A percentile compares a stretch with the other conserved stretches of the same genome.
These are phyloP conservation scores for Globisporangium acanthophoron DNA, from an alignment of 352 stramenopile genomes.

Conservation along the genomic window DNA sequence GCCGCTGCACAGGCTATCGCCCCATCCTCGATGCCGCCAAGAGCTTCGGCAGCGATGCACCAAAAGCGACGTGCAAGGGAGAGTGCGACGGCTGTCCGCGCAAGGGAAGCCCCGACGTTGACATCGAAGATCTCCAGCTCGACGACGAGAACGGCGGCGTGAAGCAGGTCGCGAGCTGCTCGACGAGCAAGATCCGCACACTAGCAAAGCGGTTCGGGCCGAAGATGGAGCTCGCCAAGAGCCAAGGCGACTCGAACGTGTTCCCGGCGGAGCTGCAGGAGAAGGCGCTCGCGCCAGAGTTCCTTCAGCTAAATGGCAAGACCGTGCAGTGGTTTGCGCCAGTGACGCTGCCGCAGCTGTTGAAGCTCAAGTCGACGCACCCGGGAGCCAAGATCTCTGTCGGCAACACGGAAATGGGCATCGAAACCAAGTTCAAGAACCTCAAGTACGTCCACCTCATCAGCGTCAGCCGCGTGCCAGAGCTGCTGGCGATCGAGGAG, in stretches of 20 bases:
- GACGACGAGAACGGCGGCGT: constrained; percentile 17
- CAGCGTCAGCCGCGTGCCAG: constrained; percentile 62
- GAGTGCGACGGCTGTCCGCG: constrained; percentile 66
- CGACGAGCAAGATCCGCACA: constrained; percentile 59
- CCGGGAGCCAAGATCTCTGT: constrained; percentile 91
- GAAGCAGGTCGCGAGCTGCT: constrained; percentile 50
- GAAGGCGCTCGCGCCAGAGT: constrained; percentile 41
- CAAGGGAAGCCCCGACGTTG: constrained; percentile 27
- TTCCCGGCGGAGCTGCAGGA: constrained; percentile 66
- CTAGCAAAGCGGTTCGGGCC: constrained; percentile 32
- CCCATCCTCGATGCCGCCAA: constrained; percentile 84
- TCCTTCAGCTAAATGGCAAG: constrained; percentile 62
- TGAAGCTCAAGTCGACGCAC: constrained; percentile 84
- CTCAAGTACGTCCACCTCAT: constrained; percentile 72
- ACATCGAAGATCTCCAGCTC: constrained; percentile 52
- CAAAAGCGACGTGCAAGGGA: constrained; percentile 53
- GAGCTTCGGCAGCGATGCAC: constrained; percentile 72
- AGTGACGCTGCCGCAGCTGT: constrained; percentile 83
- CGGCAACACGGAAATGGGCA: constrained; percentile 96
- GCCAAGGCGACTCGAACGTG: constrained; percentile 10
- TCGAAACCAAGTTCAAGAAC: constrained; percentile 94
- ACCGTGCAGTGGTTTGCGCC: constrained; percentile 91
- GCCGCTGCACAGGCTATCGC: constrained; percentile 90
- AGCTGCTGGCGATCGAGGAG: constrained; percentile 43
- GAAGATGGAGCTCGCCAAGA: constrained; percentile 19